Conservation (phyloP, 2,329 filamentous ascomycete species). For the Proliferodiscus dingleyae region DNA sequence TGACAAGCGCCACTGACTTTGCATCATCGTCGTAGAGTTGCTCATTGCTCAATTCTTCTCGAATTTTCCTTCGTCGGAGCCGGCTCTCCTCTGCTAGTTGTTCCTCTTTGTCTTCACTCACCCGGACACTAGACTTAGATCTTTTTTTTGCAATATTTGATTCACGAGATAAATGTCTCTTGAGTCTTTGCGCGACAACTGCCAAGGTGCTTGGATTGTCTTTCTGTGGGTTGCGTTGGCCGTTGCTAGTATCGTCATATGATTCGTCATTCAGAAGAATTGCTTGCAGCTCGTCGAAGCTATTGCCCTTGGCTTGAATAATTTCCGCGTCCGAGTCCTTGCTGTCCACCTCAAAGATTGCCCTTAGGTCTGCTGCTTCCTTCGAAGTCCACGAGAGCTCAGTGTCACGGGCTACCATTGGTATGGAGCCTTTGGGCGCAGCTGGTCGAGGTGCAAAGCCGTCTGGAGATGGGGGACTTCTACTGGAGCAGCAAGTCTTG, state of each 20-base stretch:
- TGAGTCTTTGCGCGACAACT: constrained; percentile 37
- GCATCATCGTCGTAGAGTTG: constrained; percentile 35
- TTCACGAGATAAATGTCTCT: constrained; percentile 41
- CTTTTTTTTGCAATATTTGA: constrained; percentile 35
- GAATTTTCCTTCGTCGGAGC: constrained; percentile 52
- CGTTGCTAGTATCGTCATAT: constrained; percentile 31
- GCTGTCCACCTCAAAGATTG: constrained; percentile 23
- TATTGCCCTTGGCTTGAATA: constrained; percentile 4
- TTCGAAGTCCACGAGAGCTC: constrained; percentile 16
- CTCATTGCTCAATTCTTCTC: constrained; percentile 50
- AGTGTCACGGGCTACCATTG: background rate
- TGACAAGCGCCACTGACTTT: constrained; percentile 22
- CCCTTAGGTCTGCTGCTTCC: constrained; percentile 21
- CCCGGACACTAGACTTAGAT: constrained; percentile 39
- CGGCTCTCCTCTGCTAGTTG: constrained; percentile 52
- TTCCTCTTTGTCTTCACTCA: constrained; percentile 48
- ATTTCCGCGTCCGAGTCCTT: background rate
- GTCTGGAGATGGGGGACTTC: constrained; percentile 18
- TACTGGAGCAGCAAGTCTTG: background rate
- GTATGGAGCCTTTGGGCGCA: constrained; percentile 11
- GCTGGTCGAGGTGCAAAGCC: constrained; percentile 21
- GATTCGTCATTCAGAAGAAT: constrained; percentile 15
- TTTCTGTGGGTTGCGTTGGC: constrained; percentile 38
- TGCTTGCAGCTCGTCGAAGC: constrained; percentile 7
- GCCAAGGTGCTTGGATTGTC: constrained; percentile 37